phyloP scores from a whole-genome alignment of 2,329 filamentous ascomycete genomes.

The Macrophomina tecta region DNA sequence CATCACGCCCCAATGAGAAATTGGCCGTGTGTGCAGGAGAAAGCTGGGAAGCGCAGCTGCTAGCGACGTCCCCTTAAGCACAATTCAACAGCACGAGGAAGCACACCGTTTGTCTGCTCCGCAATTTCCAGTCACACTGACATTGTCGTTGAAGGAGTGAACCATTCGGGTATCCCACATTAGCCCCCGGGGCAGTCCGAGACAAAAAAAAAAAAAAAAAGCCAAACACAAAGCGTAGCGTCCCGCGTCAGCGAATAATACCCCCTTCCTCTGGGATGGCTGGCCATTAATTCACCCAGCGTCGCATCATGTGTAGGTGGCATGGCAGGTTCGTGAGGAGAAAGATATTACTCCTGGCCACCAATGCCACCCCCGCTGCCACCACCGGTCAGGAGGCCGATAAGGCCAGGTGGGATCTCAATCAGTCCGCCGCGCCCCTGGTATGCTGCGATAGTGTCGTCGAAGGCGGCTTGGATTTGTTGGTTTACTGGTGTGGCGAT shows the following conservation, averaged over 20 bases:
- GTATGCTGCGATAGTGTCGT: slow-evolving; percentile 1
- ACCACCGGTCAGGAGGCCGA: background rate
- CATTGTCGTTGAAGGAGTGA: background rate
- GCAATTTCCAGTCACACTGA: too few species aligned
- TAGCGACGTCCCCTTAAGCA: too few species aligned
- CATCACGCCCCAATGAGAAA: too few species aligned
- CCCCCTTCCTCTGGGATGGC: background rate
- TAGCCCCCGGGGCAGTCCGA: background rate
- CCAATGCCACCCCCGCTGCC: background rate
- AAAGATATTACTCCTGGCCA: background rate
- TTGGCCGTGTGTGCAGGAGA: too few species aligned
- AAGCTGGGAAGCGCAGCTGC: too few species aligned
- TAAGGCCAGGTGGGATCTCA: background rate
- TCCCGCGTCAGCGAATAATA: background rate
- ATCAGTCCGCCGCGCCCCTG: slow-evolving; percentile 3
- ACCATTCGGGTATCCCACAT: background rate
- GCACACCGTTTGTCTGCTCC: too few species aligned
- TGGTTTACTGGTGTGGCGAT: slow-evolving; percentile 4
- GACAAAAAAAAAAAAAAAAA: background rate
- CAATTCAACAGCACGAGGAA: too few species aligned
- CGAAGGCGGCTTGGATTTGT: slow-evolving; percentile 7
- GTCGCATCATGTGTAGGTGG: background rate
- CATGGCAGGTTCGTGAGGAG: background rate
- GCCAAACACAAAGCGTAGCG: background rate
- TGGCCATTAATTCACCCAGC: background rate